These are phyloP conservation scores for Starmerella etchellsii DNA, from an alignment of 805 yeast genomes.

Conservation along the genomic window DNA sequence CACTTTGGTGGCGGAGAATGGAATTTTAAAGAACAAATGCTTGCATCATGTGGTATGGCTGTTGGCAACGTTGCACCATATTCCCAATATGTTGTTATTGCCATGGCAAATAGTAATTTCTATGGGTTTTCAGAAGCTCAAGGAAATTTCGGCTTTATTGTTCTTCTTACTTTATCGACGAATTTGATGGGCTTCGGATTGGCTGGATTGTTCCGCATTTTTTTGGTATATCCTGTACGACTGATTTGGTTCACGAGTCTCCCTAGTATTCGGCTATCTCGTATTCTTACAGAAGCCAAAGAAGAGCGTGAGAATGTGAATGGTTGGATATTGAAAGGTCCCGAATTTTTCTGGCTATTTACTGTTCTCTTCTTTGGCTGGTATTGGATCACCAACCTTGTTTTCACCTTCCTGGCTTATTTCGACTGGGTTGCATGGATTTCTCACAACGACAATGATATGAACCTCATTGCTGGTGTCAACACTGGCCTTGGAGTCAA, in stretches of 20 bases:
- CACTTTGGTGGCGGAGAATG: conserved; percentile 45
- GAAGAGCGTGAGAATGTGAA: conserved; percentile 26
- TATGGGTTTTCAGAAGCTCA: conserved; percentile 23
- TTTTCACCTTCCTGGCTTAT: conserved; percentile 46
- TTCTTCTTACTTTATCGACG: conserved; percentile 42
- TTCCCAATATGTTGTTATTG: conserved; percentile 7
- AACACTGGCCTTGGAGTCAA: conserved; percentile 33
- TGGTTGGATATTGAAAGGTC: conserved; percentile 49
- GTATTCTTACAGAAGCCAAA: conserved; percentile 30
- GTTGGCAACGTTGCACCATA: conserved; percentile 19
- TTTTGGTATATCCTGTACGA: conserved; percentile 40
- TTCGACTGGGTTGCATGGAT: conserved; percentile 52
- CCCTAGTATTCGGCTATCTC: conserved; percentile 39
- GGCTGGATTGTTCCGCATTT: conserved; percentile 51
- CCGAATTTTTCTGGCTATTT: conserved; percentile 36
- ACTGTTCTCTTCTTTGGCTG: conserved; percentile 36
- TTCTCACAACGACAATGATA: conserved; percentile 41
- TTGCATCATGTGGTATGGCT: conserved; percentile 19
- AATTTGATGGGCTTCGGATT: conserved; percentile 56
- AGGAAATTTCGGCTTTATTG: conserved; percentile 34
- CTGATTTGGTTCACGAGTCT: conserved; percentile 43
- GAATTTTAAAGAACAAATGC: conserved; percentile 20
- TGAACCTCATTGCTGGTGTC: conserved; percentile 51
- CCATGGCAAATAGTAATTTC: conserved; percentile 10
- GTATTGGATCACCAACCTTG: conserved; percentile 55